A percentile compares a stretch with the other conserved stretches of the same genome.
These are phyloP conservation scores for Deuterostichococcus epilithicus DNA, from an alignment of 139 green algal species.

Conservation along the genomic window DNA sequence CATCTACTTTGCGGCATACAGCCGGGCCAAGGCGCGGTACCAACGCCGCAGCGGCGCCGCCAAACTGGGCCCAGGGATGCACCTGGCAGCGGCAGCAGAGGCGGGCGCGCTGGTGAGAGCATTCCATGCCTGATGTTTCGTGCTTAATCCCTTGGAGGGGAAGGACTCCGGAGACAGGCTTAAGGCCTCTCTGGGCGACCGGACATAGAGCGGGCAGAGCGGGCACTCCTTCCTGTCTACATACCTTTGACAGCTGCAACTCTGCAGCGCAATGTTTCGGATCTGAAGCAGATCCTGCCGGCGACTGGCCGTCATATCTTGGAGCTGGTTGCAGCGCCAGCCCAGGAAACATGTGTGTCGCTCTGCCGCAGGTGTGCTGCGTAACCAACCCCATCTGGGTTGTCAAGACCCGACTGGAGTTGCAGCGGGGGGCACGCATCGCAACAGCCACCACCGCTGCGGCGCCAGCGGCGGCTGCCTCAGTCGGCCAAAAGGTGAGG, in stretches of 20 bases:
- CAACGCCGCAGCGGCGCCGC: conserved; percentile 6
- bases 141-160: too few relatives aligned
- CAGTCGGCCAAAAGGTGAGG: not conserved
- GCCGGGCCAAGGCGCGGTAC: conserved; percentile 61
- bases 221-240: not conserved
- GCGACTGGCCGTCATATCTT: too few relatives aligned
- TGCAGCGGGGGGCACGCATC: conserved; percentile 54
- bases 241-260: not conserved
- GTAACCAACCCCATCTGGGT: conserved; percentile 94
- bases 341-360: not conserved
- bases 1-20: conserved; percentile 80
- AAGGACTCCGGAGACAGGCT: too few relatives aligned
- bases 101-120: conserved; percentile 64
- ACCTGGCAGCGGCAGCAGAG: conserved; percentile 72
- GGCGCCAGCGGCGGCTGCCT: not conserved
- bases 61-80: conserved; percentile 43
- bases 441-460: not conserved
- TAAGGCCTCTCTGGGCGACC: not conserved
- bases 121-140: too few relatives aligned
- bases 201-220: too few relatives aligned
- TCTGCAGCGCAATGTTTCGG: not conserved
- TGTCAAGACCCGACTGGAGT: conserved; percentile 88
- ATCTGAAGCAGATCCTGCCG: too few relatives aligned
- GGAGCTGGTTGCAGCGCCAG: not conserved
- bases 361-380: conserved; percentile 58